Conservation (phyloP, 805 yeast species). For the Yarrowia sp. region DNA sequence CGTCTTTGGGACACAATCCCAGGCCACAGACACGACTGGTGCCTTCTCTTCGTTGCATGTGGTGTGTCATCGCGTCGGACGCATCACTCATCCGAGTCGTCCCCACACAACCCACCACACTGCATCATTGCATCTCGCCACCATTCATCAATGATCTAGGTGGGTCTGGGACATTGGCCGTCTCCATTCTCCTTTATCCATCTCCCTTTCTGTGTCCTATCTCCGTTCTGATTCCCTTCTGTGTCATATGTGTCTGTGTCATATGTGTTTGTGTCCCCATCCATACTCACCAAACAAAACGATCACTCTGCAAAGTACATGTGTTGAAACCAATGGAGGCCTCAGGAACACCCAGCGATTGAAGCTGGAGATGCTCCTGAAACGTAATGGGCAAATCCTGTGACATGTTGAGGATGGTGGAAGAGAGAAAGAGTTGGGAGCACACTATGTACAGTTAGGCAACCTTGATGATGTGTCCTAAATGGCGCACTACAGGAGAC, state of each 20-base stretch:
- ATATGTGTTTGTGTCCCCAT: too few species aligned
- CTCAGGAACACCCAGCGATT: constrained; percentile 80
- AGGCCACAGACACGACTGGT: too few species aligned
- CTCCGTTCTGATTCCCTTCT: too few species aligned
- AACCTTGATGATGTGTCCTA: constrained; percentile 25
- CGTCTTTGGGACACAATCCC: neutral
- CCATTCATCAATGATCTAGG: too few species aligned
- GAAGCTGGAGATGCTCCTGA: constrained; percentile 88
- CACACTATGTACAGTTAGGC: neutral
- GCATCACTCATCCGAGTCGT: too few species aligned
- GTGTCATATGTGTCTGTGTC: neutral
- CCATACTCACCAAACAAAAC: constrained; percentile 69
- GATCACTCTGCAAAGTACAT: constrained; percentile 91
- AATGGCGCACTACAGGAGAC: neutral
- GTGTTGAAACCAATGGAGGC: constrained; percentile 85
- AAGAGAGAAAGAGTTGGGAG: constrained; percentile 16
- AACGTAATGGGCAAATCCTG: constrained; percentile 90
- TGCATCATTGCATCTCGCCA: too few species aligned
- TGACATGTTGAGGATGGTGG: constrained; percentile 24
- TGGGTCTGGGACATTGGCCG: too few species aligned
- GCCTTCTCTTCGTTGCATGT: too few species aligned
- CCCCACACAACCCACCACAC: too few species aligned
- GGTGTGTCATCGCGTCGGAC: too few species aligned
- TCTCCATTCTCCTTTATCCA: too few species aligned
- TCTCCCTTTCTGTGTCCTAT: too few species aligned